phyloP scores from a whole-genome alignment of 2,329 filamentous ascomycete species.

The Aspergillus texensis region DNA sequence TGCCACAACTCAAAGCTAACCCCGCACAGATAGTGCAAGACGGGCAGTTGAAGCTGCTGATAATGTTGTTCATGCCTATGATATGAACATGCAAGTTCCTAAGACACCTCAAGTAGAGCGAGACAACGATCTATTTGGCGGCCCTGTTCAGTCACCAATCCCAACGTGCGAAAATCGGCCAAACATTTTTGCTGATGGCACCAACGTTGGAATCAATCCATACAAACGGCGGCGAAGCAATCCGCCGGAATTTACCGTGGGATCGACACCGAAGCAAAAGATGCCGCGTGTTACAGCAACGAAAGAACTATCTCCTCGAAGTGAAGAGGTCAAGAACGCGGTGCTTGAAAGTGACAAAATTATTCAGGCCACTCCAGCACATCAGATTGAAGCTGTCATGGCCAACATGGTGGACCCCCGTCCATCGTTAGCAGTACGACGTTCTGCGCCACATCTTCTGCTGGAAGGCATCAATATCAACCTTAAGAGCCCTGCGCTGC shows the following conservation, averaged over 20 bases:
- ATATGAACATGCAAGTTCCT: constrained; percentile 75
- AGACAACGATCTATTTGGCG: constrained; percentile 38
- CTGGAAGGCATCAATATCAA: constrained; percentile 42
- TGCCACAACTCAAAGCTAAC: constrained; percentile 3
- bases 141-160: constrained; percentile 26
- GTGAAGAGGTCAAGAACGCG: constrained; percentile 44
- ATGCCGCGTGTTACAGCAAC: constrained; percentile 33
- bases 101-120: constrained; percentile 57
- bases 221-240: constrained; percentile 50
- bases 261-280: constrained; percentile 41
- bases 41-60: constrained; percentile 73
- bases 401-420: constrained; percentile 40
- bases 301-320: constrained; percentile 41
- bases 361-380: constrained; percentile 38
- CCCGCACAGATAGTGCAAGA: constrained; percentile 64
- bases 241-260: constrained; percentile 37
- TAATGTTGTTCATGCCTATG: constrained; percentile 75
- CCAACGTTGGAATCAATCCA: constrained; percentile 45
- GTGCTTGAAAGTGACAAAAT: constrained; percentile 48
- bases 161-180: constrained; percentile 38
- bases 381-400: constrained; percentile 43
- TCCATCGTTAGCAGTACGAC: constrained; percentile 39
- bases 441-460: constrained; percentile 39
- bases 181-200: constrained; percentile 47
- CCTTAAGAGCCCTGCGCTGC: constrained; percentile 37